Percentiles rank a stretch among this genome's conserved stretches.
Evolutionary conservation across 169 alveolate genomes (phyloP).

Genomic region (Blepharisma undulans): DNA sequence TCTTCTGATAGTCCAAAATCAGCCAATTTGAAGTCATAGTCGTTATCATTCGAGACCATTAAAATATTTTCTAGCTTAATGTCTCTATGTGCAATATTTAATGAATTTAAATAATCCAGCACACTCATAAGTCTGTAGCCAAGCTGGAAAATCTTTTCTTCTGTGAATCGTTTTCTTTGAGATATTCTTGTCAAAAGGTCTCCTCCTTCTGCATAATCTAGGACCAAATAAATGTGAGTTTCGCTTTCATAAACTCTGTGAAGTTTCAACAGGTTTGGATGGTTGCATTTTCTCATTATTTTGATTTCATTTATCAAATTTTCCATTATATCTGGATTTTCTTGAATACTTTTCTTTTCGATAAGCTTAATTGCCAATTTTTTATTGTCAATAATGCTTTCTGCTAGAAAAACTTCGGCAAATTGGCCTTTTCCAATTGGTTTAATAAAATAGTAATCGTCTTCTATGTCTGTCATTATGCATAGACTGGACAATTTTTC

Average conservation of each 20-base stretch:
- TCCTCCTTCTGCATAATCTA: conserved; percentile 90
- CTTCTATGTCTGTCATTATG: neutral
- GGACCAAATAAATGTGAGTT: conserved; percentile 84
- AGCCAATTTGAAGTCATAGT: neutral
- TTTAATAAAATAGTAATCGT: neutral
- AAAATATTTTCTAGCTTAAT: conserved; percentile 41
- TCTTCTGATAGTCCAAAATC: conserved; percentile 21
- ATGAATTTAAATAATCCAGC: conserved; percentile 88
- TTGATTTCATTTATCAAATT: conserved; percentile 71
- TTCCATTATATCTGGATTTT: neutral
- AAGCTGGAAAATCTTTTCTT: conserved; percentile 83
- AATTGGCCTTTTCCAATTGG: neutral
- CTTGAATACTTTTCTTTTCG: neutral
- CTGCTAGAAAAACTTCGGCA: neutral
- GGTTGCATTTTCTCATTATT: conserved; percentile 79
- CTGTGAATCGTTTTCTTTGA: conserved; percentile 85
- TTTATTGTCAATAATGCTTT: neutral
- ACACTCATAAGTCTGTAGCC: conserved; percentile 85
- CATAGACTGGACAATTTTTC: neutral
- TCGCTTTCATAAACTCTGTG: conserved; percentile 84
- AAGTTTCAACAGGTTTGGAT: conserved; percentile 81
- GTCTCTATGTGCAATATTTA: conserved; percentile 82
- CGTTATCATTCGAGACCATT: neutral
- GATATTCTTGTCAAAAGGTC: conserved; percentile 89
- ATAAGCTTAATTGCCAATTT: neutral